A percentile compares a stretch with the other conserved stretches of the same genome.
These are phyloP conservation scores for Penicillium aurantiogriseum DNA, from an alignment of 2,329 filamentous ascomycete species.

Conservation along the genomic window DNA sequence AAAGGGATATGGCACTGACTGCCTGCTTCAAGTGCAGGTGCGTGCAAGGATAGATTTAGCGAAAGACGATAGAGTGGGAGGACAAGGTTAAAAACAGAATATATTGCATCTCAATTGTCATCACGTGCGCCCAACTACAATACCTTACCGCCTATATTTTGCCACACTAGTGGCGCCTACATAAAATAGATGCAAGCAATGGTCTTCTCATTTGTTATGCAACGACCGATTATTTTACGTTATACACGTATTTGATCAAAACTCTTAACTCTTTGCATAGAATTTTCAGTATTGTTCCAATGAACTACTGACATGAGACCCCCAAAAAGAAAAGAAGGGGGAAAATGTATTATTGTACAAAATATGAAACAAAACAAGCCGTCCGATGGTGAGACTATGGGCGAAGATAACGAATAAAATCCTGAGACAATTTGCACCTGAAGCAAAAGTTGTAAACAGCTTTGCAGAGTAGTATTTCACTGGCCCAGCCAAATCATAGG, in stretches of 20 bases:
- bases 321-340: too few species aligned
- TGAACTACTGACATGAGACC: too few species aligned
- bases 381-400: neutral
- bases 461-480: neutral
- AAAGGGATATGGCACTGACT: neutral
- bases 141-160: neutral
- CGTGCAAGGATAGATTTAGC: neutral
- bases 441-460: neutral
- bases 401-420: neutral
- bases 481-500: neutral
- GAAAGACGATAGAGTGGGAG: neutral
- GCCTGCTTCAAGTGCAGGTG: neutral
- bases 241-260: neutral
- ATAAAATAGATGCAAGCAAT: neutral
- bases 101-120: neutral
- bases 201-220: neutral
- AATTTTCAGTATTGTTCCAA: too few species aligned
- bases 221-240: too few species aligned
- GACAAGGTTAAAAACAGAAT: neutral
- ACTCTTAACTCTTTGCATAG: too few species aligned
- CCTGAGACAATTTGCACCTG: neutral
- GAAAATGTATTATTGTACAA: constrained; percentile 1
- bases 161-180: too few species aligned
- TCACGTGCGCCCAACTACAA: neutral
- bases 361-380: neutral